phyloP scores from a whole-genome alignment of 768 basidiomycete genomes.

The Boletus huronensis region DNA sequence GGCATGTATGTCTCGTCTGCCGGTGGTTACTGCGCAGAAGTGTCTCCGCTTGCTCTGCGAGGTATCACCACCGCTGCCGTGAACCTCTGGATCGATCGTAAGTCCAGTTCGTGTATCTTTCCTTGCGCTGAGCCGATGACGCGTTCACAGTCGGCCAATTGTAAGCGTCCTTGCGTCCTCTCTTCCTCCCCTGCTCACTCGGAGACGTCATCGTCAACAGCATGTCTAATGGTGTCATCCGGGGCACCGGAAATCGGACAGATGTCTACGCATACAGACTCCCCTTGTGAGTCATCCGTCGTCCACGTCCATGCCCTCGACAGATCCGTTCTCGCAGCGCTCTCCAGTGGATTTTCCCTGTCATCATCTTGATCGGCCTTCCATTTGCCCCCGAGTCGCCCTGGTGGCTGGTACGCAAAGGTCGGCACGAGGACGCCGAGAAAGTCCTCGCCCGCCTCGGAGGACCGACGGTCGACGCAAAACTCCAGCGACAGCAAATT shows the following conservation, averaged over 20 bases:
- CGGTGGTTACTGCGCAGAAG: constrained; percentile 25
- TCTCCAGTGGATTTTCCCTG: constrained; percentile 34
- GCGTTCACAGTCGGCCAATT: constrained; percentile 19
- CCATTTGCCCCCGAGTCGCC: constrained; percentile 32
- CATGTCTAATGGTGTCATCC: constrained; percentile 25
- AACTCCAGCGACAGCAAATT: constrained; percentile 22
- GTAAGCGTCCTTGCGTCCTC: constrained; percentile 2
- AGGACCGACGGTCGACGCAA: constrained; percentile 23
- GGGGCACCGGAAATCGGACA: constrained; percentile 21
- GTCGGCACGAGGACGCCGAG: constrained; percentile 24
- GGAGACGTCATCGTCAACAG: background rate
- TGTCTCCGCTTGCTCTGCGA: constrained; percentile 27
- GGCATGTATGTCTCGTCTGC: constrained; percentile 27
- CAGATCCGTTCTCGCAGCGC: constrained; percentile 11
- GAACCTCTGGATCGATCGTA: constrained; percentile 26
- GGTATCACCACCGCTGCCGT: constrained; percentile 25
- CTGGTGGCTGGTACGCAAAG: constrained; percentile 35
- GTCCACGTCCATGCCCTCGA: background rate
- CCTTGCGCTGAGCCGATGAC: background rate
- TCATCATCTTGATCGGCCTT: constrained; percentile 30
- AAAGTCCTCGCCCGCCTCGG: constrained; percentile 17
- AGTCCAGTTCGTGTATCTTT: background rate
- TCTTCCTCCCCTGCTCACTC: background rate
- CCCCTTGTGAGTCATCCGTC: constrained; percentile 20
- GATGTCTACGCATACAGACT: constrained; percentile 24